Conservation (phyloP, 179 eudicot genomes). For the Gypsophila paniculata region DNA sequence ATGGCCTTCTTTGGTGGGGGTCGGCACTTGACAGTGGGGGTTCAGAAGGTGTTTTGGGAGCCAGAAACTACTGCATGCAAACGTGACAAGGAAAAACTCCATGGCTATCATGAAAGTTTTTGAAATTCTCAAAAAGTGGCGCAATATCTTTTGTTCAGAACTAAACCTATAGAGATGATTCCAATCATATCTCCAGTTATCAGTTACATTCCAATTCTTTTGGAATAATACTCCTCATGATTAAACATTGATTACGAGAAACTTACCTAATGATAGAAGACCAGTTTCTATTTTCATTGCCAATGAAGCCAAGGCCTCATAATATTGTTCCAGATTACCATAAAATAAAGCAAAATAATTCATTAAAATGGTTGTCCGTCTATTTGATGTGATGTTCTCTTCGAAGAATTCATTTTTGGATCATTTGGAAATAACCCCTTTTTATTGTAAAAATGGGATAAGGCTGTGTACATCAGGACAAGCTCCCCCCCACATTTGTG, state of each 20-base stretch:
- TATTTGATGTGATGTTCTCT: not conserved
- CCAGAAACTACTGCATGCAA: not conserved
- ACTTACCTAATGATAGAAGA: not conserved
- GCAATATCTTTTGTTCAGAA: not conserved
- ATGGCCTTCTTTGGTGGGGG: not conserved
- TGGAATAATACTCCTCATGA: not conserved
- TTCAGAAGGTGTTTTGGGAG: not conserved
- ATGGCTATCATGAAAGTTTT: not conserved
- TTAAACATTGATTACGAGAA: not conserved
- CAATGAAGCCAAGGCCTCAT: not conserved
- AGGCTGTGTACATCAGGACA: not conserved
- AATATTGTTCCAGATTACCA: not conserved
- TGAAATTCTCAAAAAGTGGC: not conserved
- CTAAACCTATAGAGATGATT: not conserved
- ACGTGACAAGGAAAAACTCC: not conserved
- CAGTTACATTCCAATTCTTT: not conserved
- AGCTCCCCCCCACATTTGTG: no score
- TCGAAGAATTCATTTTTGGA: not conserved
- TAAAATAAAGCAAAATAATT: not conserved
- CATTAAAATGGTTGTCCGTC: not conserved
- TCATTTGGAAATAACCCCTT: no score
- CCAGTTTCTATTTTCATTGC: not conserved
- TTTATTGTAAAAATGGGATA: not conserved
- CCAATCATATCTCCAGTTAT: not conserved
- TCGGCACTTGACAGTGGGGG: not conserved